These are phyloP conservation scores for Lachancea mirantina DNA, from an alignment of 805 yeast species.

Conservation along the genomic window DNA sequence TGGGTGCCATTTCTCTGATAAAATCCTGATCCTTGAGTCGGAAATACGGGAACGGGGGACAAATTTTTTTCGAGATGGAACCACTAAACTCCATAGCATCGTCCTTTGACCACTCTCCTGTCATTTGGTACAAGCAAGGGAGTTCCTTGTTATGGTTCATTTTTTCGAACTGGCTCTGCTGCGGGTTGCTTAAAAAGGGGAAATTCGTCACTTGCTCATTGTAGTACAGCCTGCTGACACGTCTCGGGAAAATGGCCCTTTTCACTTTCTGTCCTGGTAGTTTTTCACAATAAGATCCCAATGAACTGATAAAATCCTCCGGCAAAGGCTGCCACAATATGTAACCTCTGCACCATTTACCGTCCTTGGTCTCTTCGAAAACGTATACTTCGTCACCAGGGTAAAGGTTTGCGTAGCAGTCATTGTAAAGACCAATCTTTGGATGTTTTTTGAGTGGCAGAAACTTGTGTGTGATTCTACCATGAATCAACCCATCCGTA, in stretches of 20 bases:
- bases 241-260: slow-evolving; percentile 56
- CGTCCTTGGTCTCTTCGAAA: slow-evolving; percentile 50
- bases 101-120: slow-evolving; percentile 20
- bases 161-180: slow-evolving; percentile 22
- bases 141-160: slow-evolving; percentile 19
- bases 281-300: slow-evolving; percentile 47
- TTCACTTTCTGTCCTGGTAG: slow-evolving; percentile 50
- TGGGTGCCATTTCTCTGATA: slow-evolving; percentile 50
- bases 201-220: slow-evolving; percentile 35
- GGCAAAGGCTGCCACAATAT: slow-evolving; percentile 62
- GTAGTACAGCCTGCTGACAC: slow-evolving; percentile 42
- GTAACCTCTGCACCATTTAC: slow-evolving; percentile 78
- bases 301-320: slow-evolving; percentile 54
- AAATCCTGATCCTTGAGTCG: slow-evolving; percentile 39
- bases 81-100: slow-evolving; percentile 26
- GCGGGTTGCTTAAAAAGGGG: slow-evolving; percentile 28
- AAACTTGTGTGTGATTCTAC: slow-evolving; percentile 38
- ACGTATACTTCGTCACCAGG: slow-evolving; percentile 75
- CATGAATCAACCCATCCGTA: slow-evolving; percentile 39
- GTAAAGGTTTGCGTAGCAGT: slow-evolving; percentile 46
- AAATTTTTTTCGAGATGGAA: slow-evolving; percentile 25
- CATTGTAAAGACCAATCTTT: slow-evolving; percentile 25
- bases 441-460: slow-evolving; percentile 39
- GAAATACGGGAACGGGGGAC: slow-evolving; percentile 52
- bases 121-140: slow-evolving; percentile 33